Evolutionary conservation across 805 yeast species (phyloP).

Genomic region (Nakazawaea ambrosiae): DNA sequence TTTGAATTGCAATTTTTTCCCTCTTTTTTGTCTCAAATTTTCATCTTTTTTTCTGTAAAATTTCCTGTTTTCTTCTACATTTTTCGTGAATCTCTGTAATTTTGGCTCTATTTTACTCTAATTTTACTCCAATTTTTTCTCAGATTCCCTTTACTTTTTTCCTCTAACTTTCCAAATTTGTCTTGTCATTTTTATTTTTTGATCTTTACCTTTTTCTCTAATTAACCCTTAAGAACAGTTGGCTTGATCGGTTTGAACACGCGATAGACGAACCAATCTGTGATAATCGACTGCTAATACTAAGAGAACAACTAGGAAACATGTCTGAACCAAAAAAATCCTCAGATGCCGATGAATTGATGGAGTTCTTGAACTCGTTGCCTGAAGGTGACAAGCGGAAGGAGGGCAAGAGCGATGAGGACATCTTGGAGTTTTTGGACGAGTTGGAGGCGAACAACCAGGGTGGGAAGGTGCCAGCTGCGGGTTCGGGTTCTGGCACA

Average conservation of each 20-base stretch:
- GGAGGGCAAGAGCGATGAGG: constrained; percentile 38
- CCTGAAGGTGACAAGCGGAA: constrained; percentile 45
- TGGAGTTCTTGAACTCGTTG: constrained; percentile 73
- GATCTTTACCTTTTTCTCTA: no score
- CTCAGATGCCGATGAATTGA: constrained; percentile 64
- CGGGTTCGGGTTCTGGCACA: not conserved
- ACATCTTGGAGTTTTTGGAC: constrained; percentile 51
- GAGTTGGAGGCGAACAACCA: constrained; percentile 62
- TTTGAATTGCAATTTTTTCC: no score
- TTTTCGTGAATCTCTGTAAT: no score
- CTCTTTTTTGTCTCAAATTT: no score
- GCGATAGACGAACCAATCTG: not conserved
- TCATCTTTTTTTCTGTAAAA: no score
- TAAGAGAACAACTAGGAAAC: not conserved
- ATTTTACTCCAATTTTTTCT: no score
- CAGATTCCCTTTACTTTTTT: no score
- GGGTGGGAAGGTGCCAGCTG: constrained; percentile 16
- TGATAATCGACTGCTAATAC: not conserved
- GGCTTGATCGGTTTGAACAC: not conserved
- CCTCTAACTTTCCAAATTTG: no score
- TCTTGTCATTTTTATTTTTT: no score
- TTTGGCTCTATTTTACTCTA: no score
- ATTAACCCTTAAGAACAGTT: no score
- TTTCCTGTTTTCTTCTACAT: no score
- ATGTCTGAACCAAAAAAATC: constrained; percentile 20